A percentile compares a stretch with the other conserved stretches of the same genome.
These are phyloP conservation scores for Colletotrichum gloeosporioides DNA, from an alignment of 2,329 filamentous ascomycete species.

Conservation along the genomic window DNA sequence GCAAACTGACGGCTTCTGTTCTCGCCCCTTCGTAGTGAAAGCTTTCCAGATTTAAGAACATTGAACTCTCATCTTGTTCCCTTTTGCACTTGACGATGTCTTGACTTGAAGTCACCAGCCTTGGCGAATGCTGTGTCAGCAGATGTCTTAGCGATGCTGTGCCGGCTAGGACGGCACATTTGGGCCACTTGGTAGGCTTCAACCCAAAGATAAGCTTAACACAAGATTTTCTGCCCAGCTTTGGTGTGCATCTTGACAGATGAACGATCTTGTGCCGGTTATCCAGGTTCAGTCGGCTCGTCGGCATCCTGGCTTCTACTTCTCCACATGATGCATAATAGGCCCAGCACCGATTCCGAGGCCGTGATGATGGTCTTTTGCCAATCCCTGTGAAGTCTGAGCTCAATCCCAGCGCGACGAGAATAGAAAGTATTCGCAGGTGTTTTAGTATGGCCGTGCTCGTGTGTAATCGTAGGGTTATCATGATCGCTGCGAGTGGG, in stretches of 20 bases:
- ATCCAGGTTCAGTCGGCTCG: background rate
- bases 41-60: background rate
- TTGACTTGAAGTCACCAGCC: background rate
- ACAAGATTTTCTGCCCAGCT: background rate
- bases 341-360: background rate
- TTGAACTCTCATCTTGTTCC: background rate
- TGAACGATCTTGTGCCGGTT: background rate
- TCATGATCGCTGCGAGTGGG: accelerated
- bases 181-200: background rate
- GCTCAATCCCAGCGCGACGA: accelerated
- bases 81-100: accelerated
- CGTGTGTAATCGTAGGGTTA: background rate
- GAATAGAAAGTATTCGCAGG: background rate
- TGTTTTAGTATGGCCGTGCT: background rate
- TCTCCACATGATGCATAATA: background rate
- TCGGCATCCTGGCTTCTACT: background rate
- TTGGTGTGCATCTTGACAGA: background rate
- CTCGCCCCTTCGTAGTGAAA: background rate
- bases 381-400: background rate
- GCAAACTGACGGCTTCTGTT: accelerated
- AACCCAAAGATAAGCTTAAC: background rate
- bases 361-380: background rate
- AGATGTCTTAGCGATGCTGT: background rate
- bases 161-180: background rate
- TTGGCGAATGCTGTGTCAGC: background rate